phyloP scores from a whole-genome alignment of 352 stramenopile genomes.

The Elongisporangium senticosum region DNA sequence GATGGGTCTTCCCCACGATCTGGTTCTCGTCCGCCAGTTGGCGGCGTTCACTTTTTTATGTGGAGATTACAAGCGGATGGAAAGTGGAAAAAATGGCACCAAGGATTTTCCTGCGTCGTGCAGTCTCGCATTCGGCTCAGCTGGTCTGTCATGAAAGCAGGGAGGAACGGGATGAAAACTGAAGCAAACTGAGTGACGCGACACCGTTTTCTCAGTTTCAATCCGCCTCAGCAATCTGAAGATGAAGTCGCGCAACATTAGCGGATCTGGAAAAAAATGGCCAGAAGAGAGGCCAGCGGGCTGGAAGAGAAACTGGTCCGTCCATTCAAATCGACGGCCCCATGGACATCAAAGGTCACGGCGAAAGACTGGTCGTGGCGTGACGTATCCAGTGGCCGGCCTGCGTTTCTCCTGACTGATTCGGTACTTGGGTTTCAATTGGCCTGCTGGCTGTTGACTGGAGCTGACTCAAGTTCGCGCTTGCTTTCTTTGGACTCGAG shows the following conservation, averaged over 20 bases:
- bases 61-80: neutral
- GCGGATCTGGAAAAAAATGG: neutral
- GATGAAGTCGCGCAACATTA: too few species aligned
- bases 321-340: neutral
- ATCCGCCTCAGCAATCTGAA: neutral
- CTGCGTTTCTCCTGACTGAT: neutral
- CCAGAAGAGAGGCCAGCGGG: neutral
- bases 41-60: neutral
- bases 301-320: neutral
- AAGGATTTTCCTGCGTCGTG: too few species aligned
- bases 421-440: neutral
- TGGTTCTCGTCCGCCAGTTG: too few species aligned
- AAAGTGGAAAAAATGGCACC: too few species aligned
- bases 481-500: neutral
- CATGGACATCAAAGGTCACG: neutral
- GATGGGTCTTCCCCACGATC: too few species aligned
- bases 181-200: neutral
- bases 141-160: too few species aligned
- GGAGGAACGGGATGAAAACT: neutral
- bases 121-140: too few species aligned
- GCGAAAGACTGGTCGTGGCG: neutral
- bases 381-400: neutral
- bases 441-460: neutral
- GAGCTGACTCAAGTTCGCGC: neutral
- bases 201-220: neutral